Evolutionary conservation across 805 yeast species (phyloP).

Genomic region (Torulaspora quercuum): DNA sequence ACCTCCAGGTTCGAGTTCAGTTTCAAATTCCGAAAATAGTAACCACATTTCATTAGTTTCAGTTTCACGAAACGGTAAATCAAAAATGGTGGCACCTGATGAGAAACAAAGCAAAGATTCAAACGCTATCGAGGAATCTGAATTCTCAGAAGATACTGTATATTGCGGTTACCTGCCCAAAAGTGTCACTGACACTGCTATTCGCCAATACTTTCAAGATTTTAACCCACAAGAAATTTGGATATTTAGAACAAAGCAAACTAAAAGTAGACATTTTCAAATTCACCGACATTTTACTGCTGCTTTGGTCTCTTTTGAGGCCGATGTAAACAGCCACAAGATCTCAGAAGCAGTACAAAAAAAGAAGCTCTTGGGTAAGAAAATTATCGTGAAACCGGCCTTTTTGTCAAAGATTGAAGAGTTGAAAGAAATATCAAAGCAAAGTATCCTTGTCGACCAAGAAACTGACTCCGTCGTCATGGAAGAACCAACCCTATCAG

Average conservation of each 20-base stretch:
- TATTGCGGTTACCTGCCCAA: constrained; percentile 43
- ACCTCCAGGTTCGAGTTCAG: background rate
- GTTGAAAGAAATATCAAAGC: constrained; percentile 40
- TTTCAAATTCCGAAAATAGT: background rate
- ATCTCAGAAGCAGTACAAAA: constrained; percentile 43
- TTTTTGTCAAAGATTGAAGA: constrained; percentile 43
- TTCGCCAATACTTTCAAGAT: constrained; percentile 44
- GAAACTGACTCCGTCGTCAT: background rate
- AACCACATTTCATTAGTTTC: constrained; percentile 3
- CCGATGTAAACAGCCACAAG: constrained; percentile 41
- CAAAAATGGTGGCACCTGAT: background rate
- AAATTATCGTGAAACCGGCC: constrained; percentile 41
- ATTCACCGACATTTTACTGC: constrained; percentile 41
- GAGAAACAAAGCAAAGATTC: constrained; percentile 1
- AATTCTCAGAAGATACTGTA: constrained; percentile 44
- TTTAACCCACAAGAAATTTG: constrained; percentile 48
- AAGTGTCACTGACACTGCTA: constrained; percentile 42
- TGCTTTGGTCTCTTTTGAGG: constrained; percentile 50
- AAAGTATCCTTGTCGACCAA: constrained; percentile 10
- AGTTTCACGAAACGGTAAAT: constrained; percentile 2
- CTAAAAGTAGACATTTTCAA: constrained; percentile 25
- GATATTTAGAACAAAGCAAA: constrained; percentile 42
- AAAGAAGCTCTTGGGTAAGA: constrained; percentile 39
- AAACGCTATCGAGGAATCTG: constrained; percentile 6
- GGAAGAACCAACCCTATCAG: no score